Conservation (phyloP, 495 filamentous ascomycete species). For the Gamarada debralockiae region DNA sequence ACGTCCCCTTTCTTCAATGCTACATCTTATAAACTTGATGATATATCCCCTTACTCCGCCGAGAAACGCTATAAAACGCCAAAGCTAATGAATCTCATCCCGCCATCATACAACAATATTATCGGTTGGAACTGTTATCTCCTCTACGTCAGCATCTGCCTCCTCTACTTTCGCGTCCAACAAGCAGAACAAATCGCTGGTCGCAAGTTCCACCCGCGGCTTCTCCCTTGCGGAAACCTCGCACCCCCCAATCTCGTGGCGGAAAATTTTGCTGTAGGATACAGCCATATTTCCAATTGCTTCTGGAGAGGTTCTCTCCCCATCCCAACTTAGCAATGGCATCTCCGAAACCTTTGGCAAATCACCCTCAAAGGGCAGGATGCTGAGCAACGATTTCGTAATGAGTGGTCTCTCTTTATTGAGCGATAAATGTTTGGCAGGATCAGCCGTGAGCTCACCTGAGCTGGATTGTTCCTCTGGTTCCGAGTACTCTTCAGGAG, state of each 20-base stretch:
- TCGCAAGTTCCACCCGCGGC: background rate
- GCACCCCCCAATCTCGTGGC: slow-evolving; percentile 22
- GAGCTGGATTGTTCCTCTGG: slow-evolving; percentile 2
- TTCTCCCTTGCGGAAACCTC: background rate
- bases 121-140: too few relatives aligned
- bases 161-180: too few relatives aligned
- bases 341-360: slow-evolving; percentile 14
- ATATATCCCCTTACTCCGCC: too few relatives aligned
- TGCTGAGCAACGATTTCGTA: slow-evolving; percentile 15
- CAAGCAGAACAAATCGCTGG: slow-evolving; percentile 23
- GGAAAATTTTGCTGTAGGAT: slow-evolving; percentile 14
- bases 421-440: slow-evolving; percentile 16
- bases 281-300: slow-evolving; percentile 10
- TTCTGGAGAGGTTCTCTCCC: background rate
- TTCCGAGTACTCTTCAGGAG: slow-evolving; percentile 62
- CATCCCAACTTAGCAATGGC: slow-evolving; percentile 23
- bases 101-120: too few relatives aligned
- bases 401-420: slow-evolving; percentile 17
- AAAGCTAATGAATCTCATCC: too few relatives aligned
- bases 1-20: too few relatives aligned
- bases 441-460: slow-evolving; percentile 22
- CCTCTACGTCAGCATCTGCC: background rate
- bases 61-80: too few relatives aligned
- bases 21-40: too few relatives aligned
- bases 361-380: slow-evolving; percentile 15